Evolutionary conservation across 306 rosid species (phyloP).

Genomic region (Oemleria cerasiformis): DNA sequence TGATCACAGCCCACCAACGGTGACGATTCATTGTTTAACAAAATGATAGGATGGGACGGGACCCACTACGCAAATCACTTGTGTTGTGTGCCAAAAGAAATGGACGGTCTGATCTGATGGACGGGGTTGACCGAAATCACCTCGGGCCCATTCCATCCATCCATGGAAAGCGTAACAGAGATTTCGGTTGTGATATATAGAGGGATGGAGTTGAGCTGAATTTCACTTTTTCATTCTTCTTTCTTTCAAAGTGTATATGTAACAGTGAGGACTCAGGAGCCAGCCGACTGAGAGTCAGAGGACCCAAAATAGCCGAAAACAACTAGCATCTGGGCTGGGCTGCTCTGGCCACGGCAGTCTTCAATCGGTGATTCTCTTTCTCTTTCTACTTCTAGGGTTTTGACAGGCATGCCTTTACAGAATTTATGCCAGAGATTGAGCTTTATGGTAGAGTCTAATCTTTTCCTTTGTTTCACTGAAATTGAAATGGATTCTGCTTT

Average conservation of each 20-base stretch:
- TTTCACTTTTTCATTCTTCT: background rate
- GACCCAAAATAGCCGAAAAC: too few relatives aligned
- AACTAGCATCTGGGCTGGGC: too few relatives aligned
- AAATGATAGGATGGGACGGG: background rate
- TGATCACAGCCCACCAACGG: background rate
- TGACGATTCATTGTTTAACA: background rate
- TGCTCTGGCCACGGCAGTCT: too few relatives aligned
- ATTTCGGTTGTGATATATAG: slow-evolving; percentile 26
- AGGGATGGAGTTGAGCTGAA: slow-evolving; percentile 28
- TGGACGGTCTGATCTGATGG: slow-evolving; percentile 38
- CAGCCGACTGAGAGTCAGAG: background rate
- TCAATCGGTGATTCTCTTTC: background rate
- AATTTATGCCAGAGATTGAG: background rate
- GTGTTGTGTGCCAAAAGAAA: background rate
- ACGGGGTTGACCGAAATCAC: slow-evolving; percentile 37
- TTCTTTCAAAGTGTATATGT: background rate
- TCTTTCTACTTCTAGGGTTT: slow-evolving; percentile 6
- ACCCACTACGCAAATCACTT: background rate
- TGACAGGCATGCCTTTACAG: background rate
- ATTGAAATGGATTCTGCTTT: background rate
- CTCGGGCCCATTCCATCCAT: slow-evolving; percentile 20
- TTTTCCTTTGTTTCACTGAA: background rate
- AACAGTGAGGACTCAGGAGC: background rate
- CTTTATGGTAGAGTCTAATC: slow-evolving; percentile 7
- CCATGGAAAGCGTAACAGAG: slow-evolving; percentile 4